Conservation (phyloP, 192 early-diverging fungal species). For the Coemansia sp. region DNA sequence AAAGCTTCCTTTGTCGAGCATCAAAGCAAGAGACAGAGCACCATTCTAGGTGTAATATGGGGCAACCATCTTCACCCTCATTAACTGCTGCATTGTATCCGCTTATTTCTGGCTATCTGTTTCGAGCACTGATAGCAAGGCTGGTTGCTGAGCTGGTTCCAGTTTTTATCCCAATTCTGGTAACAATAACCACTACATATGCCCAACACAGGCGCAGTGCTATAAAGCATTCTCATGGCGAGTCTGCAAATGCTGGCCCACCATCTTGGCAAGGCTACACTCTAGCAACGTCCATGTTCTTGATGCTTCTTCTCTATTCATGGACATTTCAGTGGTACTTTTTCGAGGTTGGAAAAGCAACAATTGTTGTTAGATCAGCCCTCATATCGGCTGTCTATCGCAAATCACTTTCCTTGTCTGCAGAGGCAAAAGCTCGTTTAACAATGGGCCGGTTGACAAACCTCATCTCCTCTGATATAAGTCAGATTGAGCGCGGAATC, state of each 20-base stretch:
- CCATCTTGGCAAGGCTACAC: constrained; percentile 54
- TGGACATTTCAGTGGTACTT: constrained; percentile 56
- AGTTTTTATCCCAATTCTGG: constrained; percentile 42
- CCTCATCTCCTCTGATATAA: constrained; percentile 43
- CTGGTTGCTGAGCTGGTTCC: constrained; percentile 42
- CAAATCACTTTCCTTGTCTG: constrained; percentile 59
- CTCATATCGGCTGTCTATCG: constrained; percentile 60
- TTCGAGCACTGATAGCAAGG: constrained; percentile 28
- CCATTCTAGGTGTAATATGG: not conserved
- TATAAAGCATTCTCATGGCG: constrained; percentile 14
- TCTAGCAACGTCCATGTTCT: constrained; percentile 47
- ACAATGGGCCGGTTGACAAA: constrained; percentile 42
- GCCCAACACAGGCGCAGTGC: constrained; percentile 42
- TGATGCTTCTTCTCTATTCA: constrained; percentile 44
- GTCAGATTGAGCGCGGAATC: constrained; percentile 51
- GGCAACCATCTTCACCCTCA: constrained; percentile 1
- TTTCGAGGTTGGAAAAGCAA: constrained; percentile 46
- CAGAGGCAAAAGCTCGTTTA: constrained; percentile 37
- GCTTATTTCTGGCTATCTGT: constrained; percentile 25
- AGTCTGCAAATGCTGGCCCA: constrained; percentile 1
- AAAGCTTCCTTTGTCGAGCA: not conserved
- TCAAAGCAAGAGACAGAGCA: not conserved
- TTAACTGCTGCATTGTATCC: constrained; percentile 20
- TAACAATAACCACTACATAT: constrained; percentile 40
- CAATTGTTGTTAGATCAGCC: constrained; percentile 42